A percentile compares a stretch with the other conserved stretches of the same genome.
These are phyloP conservation scores for Hypocrella siamensis DNA, from an alignment of 2,329 filamentous ascomycete species.

Conservation along the genomic window DNA sequence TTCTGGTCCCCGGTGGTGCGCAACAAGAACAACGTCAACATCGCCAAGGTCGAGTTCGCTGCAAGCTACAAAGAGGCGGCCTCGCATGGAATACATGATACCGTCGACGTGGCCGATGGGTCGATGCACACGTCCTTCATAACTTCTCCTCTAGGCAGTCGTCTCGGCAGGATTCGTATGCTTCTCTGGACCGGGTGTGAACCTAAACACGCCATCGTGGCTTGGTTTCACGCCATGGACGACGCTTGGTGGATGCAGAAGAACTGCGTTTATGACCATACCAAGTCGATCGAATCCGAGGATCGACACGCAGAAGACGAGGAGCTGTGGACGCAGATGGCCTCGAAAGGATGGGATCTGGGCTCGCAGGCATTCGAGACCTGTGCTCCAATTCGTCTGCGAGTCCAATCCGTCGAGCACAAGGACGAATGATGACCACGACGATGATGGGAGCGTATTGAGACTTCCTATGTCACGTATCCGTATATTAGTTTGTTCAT, in stretches of 20 bases:
- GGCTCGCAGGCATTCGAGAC: slow-evolving; percentile 21
- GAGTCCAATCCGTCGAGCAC: slow-evolving; percentile 7
- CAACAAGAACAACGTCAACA: slow-evolving; percentile 11
- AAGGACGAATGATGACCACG: slow-evolving; percentile 13
- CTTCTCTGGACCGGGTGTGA: slow-evolving; percentile 16
- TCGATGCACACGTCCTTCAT: slow-evolving; percentile 14
- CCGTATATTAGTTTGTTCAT: not conserved
- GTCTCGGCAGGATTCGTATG: slow-evolving; percentile 15
- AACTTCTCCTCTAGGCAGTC: slow-evolving; percentile 8
- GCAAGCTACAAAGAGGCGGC: slow-evolving; percentile 23
- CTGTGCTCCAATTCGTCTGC: slow-evolving; percentile 16
- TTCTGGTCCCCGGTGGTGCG: slow-evolving; percentile 18
- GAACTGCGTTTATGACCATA: slow-evolving; percentile 6
- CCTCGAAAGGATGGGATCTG: slow-evolving; percentile 18
- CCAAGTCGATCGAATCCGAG: slow-evolving; percentile 5
- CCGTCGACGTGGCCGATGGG: slow-evolving; percentile 14
- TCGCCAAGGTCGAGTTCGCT: slow-evolving; percentile 24
- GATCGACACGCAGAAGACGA: slow-evolving; percentile 4
- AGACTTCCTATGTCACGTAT: too few species aligned
- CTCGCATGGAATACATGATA: slow-evolving; percentile 4
- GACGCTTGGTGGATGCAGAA: slow-evolving; percentile 17
- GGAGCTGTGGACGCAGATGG: slow-evolving; percentile 14
- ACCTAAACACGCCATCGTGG: slow-evolving; percentile 14
- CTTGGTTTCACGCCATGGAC: slow-evolving; percentile 22
- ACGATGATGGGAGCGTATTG: too few species aligned